Percentiles rank a stretch among this genome's conserved stretches.
phyloP scores from a whole-genome alignment of 202 grass and related monocot genomes.

The Eragrostis tef region DNA sequence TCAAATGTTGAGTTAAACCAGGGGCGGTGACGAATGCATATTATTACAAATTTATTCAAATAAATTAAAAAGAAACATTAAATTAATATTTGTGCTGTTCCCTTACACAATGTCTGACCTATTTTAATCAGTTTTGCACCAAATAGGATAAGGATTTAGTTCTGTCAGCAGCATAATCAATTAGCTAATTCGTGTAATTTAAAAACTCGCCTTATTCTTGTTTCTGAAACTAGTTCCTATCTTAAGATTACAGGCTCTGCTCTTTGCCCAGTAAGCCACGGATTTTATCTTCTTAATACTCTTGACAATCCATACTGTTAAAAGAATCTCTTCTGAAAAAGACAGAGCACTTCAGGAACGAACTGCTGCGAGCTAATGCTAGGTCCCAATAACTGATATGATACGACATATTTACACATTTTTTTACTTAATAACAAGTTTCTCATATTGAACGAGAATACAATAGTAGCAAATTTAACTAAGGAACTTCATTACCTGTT shows the following conservation, averaged over 20 bases:
- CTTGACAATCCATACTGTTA: neutral
- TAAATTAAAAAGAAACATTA: slow-evolving; percentile 23
- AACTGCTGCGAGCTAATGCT: neutral
- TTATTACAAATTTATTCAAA: slow-evolving; percentile 10
- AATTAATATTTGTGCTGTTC: slow-evolving; percentile 13
- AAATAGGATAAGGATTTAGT: slow-evolving; percentile 14
- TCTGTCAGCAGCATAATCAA: slow-evolving; percentile 28
- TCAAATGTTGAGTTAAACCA: slow-evolving; percentile 14
- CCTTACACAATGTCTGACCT: neutral
- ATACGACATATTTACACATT: neutral
- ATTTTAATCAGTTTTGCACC: slow-evolving; percentile 18
- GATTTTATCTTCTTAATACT: neutral
- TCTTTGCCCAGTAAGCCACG: neutral
- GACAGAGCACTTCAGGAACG: neutral
- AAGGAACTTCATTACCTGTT: slow-evolving; percentile 70
- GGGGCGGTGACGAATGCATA: slow-evolving; percentile 4
- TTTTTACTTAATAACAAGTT: slow-evolving; percentile 26
- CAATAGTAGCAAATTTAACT: slow-evolving; percentile 34
- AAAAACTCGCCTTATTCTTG: neutral
- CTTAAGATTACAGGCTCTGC: slow-evolving; percentile 11
- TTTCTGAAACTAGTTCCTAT: neutral
- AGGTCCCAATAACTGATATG: neutral
- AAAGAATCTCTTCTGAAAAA: neutral
- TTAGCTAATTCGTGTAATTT: slow-evolving; percentile 12
- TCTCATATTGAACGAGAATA: neutral